Evolutionary conservation across 768 basidiomycete genomes (phyloP).

Genomic region (Trametes elegans): DNA sequence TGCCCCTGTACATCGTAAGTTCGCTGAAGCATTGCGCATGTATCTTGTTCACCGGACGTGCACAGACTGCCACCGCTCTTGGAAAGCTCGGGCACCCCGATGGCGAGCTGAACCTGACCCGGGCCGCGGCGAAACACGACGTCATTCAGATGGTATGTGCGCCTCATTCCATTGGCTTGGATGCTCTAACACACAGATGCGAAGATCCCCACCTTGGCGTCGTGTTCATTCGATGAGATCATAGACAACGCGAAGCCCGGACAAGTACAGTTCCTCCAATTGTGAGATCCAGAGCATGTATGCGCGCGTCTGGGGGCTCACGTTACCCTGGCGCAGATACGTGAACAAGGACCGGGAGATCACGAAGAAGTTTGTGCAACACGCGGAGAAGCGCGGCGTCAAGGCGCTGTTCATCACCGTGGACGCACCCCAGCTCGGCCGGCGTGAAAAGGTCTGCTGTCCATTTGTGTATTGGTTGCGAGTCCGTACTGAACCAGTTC

Average conservation of each 20-base stretch:
- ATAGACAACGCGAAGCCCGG: constrained; percentile 79
- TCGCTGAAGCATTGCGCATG: no score
- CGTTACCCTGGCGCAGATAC: constrained; percentile 5
- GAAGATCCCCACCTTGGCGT: constrained; percentile 97
- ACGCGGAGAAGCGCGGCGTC: constrained; percentile 88
- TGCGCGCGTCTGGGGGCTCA: neutral
- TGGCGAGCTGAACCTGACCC: constrained; percentile 88
- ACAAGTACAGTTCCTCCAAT: constrained; percentile 84
- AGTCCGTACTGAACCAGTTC: neutral
- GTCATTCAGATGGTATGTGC: constrained; percentile 67
- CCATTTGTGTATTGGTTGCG: neutral
- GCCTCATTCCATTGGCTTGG: neutral
- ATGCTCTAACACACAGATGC: no score
- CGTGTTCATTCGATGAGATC: constrained; percentile 94
- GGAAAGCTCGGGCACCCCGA: constrained; percentile 96
- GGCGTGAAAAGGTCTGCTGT: constrained; percentile 70
- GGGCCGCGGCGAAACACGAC: constrained; percentile 79
- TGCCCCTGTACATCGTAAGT: constrained; percentile 64
- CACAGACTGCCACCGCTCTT: constrained; percentile 72
- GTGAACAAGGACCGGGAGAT: constrained; percentile 67
- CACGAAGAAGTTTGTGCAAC: constrained; percentile 83
- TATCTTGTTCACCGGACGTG: neutral
- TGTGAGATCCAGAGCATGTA: constrained; percentile 43
- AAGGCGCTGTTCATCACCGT: constrained; percentile 97
- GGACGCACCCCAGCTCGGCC: constrained; percentile 93